Evolutionary conservation across 164 flowering plant genomes (phyloP), one percentile per base, ranked within the genome.

Genomic region (Tinospora cordifolia): DNA sequence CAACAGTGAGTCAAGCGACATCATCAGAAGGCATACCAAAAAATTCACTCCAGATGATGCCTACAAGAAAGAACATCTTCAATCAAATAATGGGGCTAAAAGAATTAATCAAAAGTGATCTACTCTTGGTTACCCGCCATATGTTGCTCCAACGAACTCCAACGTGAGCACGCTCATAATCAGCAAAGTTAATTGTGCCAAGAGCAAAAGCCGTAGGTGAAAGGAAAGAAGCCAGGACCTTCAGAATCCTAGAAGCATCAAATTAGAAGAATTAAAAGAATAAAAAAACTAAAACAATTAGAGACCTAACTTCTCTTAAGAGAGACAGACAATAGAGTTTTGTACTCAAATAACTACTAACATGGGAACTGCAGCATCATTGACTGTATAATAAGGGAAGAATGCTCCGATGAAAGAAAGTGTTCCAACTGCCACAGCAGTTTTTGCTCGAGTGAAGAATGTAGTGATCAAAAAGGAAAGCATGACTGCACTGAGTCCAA

Each of bases 391-490:
- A 76, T 92, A 92, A 38, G 99, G 99, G 74, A 94, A 88, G 81
- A 90, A 94, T 71, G 90, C 94, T 70, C 92, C 99, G 65, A 94
- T 87, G 82, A 94, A 94, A 60, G 97, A 79, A 73, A 92, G 94
- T 36, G 98, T 94, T 71, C 99, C 99, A 80, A 94, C 99, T 15
- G 99, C 98, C 72, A 94, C 97, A 51, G 99, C 99, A 71, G 99
- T 90, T 79, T 89, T 94, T 75, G 99, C 96, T 81, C 97, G 84
- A 38, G 92, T 75, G 80, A 94, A 94, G 82, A 92, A 94, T 60
- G 98, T 88, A 27, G 98, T 89, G 65, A 94, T 90, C 75, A 94
- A 73, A 82, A 92, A 94, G 41, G 99, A 89, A 30, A 94, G 87
- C 81, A 77, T 89, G 82, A 92, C 90, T 66, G 96, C 88, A 74